A percentile compares a stretch with the other conserved stretches of the same genome.
phyloP scores from a whole-genome alignment of 1,284 basidiomycete genomes.

The Volvariella volvacea region DNA sequence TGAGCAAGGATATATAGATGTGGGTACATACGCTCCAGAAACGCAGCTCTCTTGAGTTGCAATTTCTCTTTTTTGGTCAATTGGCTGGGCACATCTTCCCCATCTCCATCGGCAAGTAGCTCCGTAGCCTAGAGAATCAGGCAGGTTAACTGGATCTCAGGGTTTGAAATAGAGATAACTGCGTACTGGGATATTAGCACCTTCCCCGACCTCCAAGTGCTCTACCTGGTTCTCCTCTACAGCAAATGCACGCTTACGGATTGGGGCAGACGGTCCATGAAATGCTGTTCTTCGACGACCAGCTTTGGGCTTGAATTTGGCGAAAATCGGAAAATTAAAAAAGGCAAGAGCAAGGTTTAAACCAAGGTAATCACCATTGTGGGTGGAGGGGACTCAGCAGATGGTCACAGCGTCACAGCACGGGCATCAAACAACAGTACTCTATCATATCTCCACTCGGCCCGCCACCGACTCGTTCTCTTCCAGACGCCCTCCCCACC shows the following conservation, averaged over 20 bases:
- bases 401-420: too few species aligned
- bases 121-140: slow-evolving; percentile 33
- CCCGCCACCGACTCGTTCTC: too few species aligned
- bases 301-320: slow-evolving; percentile 48
- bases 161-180: neutral
- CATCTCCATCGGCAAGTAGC: slow-evolving; percentile 24
- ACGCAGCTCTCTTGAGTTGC: slow-evolving; percentile 57
- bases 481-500: slow-evolving; percentile 27
- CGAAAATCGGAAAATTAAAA: neutral
- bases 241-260: slow-evolving; percentile 41
- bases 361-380: too few species aligned
- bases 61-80: slow-evolving; percentile 68
- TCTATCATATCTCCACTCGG: too few species aligned
- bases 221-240: slow-evolving; percentile 42
- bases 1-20: slow-evolving; percentile 1
- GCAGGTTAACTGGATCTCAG: neutral
- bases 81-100: slow-evolving; percentile 1
- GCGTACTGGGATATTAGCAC: slow-evolving; percentile 30
- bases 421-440: too few species aligned
- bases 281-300: slow-evolving; percentile 33
- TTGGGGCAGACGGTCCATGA: slow-evolving; percentile 48
- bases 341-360: too few species aligned
- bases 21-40: slow-evolving; percentile 48
- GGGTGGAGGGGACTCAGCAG: too few species aligned
- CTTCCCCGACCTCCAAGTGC: slow-evolving; percentile 37